Evolutionary conservation across 2,329 filamentous ascomycete species (phyloP).

Genomic region (Microascus cirrosus): DNA sequence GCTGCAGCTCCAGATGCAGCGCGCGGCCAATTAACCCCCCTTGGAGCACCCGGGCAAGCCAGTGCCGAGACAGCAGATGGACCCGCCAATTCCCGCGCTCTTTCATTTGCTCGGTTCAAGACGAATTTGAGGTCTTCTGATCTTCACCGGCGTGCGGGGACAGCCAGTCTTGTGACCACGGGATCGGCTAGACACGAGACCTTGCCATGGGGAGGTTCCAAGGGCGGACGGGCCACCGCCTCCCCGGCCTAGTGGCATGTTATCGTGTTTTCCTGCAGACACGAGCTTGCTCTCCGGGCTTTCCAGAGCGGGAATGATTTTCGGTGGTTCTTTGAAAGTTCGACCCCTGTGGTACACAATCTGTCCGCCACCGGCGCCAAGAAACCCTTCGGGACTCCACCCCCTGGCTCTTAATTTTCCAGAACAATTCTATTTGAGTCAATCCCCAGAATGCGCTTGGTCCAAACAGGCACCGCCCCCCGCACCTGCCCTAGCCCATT

Average conservation of each 20-base stretch:
- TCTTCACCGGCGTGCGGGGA: background rate
- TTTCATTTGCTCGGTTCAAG: background rate
- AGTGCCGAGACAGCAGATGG: no score
- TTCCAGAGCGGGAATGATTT: no score
- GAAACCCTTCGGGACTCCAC: background rate
- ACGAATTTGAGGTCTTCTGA: constrained; percentile 1
- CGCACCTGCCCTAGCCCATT: no score
- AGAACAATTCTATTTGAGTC: background rate
- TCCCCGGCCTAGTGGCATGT: no score
- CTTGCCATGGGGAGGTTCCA: background rate
- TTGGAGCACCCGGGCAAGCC: no score
- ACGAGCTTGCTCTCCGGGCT: no score
- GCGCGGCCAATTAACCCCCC: no score
- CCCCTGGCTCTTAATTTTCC: background rate
- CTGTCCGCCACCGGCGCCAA: background rate
- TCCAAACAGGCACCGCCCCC: background rate
- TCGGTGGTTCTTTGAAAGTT: background rate
- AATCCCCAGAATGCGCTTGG: background rate
- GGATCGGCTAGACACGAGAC: background rate
- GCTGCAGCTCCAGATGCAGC: no score
- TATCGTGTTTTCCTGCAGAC: no score
- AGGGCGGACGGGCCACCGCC: no score
- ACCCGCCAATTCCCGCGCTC: background rate
- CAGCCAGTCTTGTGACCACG: constrained; percentile 1
- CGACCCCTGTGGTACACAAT: background rate